Evolutionary conservation across 106 monocot species (phyloP).

Genomic region (Acorus calamus): DNA sequence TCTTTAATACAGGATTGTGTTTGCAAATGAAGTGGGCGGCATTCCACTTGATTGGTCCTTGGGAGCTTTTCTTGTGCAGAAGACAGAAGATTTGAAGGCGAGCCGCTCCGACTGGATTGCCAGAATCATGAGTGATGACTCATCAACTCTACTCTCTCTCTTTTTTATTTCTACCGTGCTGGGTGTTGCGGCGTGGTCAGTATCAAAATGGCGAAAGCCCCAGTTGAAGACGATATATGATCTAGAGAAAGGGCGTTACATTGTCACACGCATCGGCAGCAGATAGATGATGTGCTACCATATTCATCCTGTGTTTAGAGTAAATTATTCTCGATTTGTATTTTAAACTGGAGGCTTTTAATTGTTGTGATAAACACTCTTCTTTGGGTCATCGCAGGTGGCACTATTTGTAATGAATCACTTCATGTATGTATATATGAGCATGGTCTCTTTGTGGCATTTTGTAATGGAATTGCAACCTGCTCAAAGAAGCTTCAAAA

Average conservation of each 20-base stretch:
- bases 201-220: conserved; percentile 62
- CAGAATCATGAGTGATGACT: conserved; percentile 10
- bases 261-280: conserved; percentile 40
- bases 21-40: conserved; percentile 42
- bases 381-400: too few relatives aligned
- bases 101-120: conserved; percentile 18
- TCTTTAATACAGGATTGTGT: conserved; percentile 37
- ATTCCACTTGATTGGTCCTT: conserved; percentile 69
- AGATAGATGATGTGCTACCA: too few relatives aligned
- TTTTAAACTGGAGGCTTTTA: too few relatives aligned
- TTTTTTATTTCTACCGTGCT: conserved; percentile 19
- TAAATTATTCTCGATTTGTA: too few relatives aligned
- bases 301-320: too few relatives aligned
- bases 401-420: too few relatives aligned
- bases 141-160: conserved; percentile 8
- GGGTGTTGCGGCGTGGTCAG: conserved; percentile 16
- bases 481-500: too few relatives aligned
- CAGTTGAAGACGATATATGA: conserved; percentile 79
- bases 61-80: conserved; percentile 68
- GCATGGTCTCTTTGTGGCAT: too few relatives aligned
- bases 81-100: conserved; percentile 3
- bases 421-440: too few relatives aligned
- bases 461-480: too few relatives aligned
- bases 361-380: too few relatives aligned
- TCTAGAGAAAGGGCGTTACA: conserved; percentile 86